phyloP scores from a whole-genome alignment of 2,329 filamentous ascomycete genomes.

The Byssothecium circinans region DNA sequence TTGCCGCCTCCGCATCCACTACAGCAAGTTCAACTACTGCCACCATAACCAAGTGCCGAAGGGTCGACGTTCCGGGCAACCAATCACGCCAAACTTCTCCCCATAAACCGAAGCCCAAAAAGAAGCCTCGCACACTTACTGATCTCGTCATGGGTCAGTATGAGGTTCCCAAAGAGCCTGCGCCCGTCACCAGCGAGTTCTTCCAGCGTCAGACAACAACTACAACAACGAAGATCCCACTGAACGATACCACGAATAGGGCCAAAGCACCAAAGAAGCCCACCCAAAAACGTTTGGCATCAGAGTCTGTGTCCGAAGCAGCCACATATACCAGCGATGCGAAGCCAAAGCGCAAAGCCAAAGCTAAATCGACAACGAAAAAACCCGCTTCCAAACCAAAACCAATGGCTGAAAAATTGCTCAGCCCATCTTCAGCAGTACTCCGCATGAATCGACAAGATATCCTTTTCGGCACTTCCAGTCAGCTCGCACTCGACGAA shows the following conservation, averaged over 20 bases:
- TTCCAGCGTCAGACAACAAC: constrained; percentile 24
- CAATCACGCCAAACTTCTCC: constrained; percentile 28
- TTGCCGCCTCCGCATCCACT: not conserved
- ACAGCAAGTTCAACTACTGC: constrained; percentile 4
- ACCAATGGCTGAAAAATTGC: constrained; percentile 36
- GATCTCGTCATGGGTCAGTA: constrained; percentile 43
- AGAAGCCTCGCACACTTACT: constrained; percentile 45
- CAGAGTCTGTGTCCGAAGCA: constrained; percentile 21
- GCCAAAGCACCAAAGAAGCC: constrained; percentile 19
- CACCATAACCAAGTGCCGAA: constrained; percentile 29
- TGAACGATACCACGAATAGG: constrained; percentile 24
- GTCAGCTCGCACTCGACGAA: constrained; percentile 43
- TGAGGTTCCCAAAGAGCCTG: constrained; percentile 16
- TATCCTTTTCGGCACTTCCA: constrained; percentile 45
- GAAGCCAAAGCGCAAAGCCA: not conserved
- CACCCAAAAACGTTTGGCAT: constrained; percentile 22
- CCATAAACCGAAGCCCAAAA: constrained; percentile 41
- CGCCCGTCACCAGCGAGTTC: constrained; percentile 20
- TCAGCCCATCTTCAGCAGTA: constrained; percentile 39
- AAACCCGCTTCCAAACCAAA: constrained; percentile 33
- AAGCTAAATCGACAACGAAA: constrained; percentile 25
- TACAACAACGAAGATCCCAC: constrained; percentile 24
- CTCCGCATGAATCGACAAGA: constrained; percentile 35
- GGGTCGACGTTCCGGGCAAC: constrained; percentile 33
- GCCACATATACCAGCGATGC: constrained; percentile 10